Conservation (phyloP, 257 asterid species). For the Rubia yunnanensis region DNA sequence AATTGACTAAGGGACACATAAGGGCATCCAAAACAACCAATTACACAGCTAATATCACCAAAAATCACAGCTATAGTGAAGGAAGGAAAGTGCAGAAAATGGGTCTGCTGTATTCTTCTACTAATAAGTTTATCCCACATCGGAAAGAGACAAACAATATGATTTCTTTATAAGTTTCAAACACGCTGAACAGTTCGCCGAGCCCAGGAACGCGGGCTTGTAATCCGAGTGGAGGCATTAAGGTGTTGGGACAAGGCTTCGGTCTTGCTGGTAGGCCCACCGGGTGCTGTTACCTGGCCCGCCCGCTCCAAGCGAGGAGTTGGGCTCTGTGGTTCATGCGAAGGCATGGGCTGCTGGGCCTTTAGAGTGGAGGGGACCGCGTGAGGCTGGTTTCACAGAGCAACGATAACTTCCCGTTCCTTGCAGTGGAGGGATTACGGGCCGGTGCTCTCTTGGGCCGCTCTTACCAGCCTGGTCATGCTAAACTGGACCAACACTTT, state of each 20-base stretch:
- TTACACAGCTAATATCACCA: no score
- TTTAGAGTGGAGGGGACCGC: not conserved
- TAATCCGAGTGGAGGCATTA: not conserved
- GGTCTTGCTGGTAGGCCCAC: not conserved
- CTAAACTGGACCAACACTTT: not conserved
- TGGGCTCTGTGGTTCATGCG: not conserved
- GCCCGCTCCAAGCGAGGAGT: constrained; percentile 2
- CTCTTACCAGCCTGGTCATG: not conserved
- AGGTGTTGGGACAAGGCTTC: not conserved
- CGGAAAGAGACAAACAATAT: not conserved
- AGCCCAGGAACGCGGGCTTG: not conserved
- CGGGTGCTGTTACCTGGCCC: not conserved
- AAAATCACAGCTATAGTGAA: no score
- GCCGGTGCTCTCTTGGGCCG: not conserved
- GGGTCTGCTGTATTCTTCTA: no score
- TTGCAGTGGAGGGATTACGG: constrained; percentile 6
- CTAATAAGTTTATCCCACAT: not conserved
- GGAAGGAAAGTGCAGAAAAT: no score
- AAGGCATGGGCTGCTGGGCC: not conserved
- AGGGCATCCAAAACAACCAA: no score
- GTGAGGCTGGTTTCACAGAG: constrained; percentile 13
- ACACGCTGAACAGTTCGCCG: not conserved
- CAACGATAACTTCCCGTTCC: not conserved
- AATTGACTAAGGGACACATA: no score
- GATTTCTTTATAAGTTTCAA: not conserved